phyloP scores from a whole-genome alignment of 257 asterid genomes.

The Orobanche coerulescens region DNA sequence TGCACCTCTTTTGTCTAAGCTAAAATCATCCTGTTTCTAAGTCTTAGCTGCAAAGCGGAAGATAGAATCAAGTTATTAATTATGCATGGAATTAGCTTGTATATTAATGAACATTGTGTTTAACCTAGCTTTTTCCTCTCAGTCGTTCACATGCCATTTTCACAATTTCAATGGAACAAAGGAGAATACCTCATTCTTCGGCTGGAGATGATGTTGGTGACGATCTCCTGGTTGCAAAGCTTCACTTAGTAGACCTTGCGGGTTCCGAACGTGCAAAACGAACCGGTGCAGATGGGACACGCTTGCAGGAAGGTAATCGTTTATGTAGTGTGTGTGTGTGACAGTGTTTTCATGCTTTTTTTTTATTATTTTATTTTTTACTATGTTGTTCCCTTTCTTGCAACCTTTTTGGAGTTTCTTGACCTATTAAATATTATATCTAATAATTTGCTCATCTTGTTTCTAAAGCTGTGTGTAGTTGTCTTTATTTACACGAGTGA shows the following conservation, averaged over 20 bases:
- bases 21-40: background rate
- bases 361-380: background rate
- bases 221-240: conserved; percentile 80
- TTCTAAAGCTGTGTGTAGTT: background rate
- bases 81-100: background rate
- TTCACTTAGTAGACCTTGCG: conserved; percentile 94
- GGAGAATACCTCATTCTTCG: conserved; percentile 35
- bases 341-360: too few species aligned
- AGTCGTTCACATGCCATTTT: conserved; percentile 99
- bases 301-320: conserved; percentile 81
- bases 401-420: background rate
- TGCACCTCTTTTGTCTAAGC: background rate
- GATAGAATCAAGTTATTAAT: background rate
- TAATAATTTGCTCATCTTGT: background rate
- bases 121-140: conserved; percentile 7
- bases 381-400: background rate
- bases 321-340: background rate
- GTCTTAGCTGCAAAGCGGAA: background rate
- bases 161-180: conserved; percentile 89
- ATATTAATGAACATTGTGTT: conserved; percentile 3
- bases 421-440: background rate
- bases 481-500: background rate
- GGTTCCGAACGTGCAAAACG: conserved; percentile 98
- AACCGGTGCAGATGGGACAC: conserved; percentile 95
- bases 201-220: conserved; percentile 57